Base-by-base conservation (phyloP, 352 stramenopile genomes). In the Phytophthora agathidicida region DNA sequence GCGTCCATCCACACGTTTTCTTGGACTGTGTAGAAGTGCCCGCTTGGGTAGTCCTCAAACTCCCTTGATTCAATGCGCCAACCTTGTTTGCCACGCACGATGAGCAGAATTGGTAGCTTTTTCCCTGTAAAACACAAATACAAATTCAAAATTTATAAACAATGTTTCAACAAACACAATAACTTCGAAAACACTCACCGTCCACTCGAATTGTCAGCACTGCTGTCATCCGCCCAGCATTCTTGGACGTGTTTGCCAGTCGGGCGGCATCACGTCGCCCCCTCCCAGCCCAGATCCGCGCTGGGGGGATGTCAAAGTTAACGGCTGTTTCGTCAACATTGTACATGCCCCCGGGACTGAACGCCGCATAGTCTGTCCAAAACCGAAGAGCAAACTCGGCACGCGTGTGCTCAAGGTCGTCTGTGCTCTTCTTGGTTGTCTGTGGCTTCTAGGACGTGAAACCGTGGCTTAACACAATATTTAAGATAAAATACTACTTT, bases 251-350 rank as follows among this genome's bases (percentile, higher is more conserved):
- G 0, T 7, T 32, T 6, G 43, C 26, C 24, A 38, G 24, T 5
- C 23, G 24, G 5, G 46, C 20, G 26, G 32, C 8, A 3, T 38
- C 31, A 31, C 28, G 11, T 4, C 30, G 31, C 11, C 50, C 38
- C 14, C 37, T 50, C 5, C 42, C 9, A 1, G 32, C 14, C 28
- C 31, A 51, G 1, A 26, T 28, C 1, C 39, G 31, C 7, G 16
- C 27, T 5, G 37, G 38, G 14, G 38, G 28, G n/a, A 37, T 50
- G 11, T 50, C 50, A 36, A 45, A 50, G 24, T 49, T 36, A 19
- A 59, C 44, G 7, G 10, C 38, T 13, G 49, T 58, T 14, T 49
- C 38, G n/a, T 58, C 37, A 17, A 49, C 10, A 33, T 58, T 50
- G n/a, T 38, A 37, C 26, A 54, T 54, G 7, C 22, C 46, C 26